Evolutionary conservation across 225 moss, liverwort and hornwort species (phyloP).

Genomic region (Pseudisothecium myosuroides): DNA sequence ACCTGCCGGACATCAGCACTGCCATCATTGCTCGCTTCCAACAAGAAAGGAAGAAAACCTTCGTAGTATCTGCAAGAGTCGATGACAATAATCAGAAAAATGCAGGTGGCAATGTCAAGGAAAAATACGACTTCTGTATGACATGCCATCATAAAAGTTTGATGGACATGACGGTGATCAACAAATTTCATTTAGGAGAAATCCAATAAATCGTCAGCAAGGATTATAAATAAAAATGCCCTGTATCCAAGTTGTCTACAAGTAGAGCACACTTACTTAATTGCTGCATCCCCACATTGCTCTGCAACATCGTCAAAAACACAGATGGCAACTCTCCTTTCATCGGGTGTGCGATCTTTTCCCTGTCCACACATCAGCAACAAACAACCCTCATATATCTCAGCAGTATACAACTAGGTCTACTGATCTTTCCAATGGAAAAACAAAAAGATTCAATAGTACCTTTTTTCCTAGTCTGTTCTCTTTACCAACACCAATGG

Average conservation of each 20-base stretch:
- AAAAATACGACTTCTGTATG: neutral
- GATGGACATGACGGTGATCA: neutral
- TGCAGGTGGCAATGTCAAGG: neutral
- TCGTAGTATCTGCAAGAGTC: slow-evolving; percentile 68
- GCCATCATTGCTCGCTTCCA: slow-evolving; percentile 77
- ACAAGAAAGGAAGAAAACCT: slow-evolving; percentile 72
- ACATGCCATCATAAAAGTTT: neutral
- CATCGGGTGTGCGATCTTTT: slow-evolving; percentile 82
- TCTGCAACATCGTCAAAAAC: slow-evolving; percentile 98
- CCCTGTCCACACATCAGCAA: slow-evolving; percentile 30
- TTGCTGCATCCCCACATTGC: slow-evolving; percentile 85
- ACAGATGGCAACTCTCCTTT: slow-evolving; percentile 94
- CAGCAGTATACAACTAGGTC: neutral
- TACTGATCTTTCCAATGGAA: neutral
- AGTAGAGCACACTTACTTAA: slow-evolving; percentile 43
- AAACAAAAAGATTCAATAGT: neutral
- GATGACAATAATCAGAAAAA: neutral
- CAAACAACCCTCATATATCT: neutral
- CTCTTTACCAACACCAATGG: neutral
- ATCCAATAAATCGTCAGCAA: neutral
- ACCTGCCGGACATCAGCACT: slow-evolving; percentile 97
- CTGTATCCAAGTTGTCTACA: neutral
- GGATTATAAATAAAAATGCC: neutral
- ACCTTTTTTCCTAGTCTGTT: neutral
- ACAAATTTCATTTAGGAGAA: neutral